phyloP scores from a whole-genome alignment of 2,329 filamentous ascomycete genomes.

The Neonectria ditissima region DNA sequence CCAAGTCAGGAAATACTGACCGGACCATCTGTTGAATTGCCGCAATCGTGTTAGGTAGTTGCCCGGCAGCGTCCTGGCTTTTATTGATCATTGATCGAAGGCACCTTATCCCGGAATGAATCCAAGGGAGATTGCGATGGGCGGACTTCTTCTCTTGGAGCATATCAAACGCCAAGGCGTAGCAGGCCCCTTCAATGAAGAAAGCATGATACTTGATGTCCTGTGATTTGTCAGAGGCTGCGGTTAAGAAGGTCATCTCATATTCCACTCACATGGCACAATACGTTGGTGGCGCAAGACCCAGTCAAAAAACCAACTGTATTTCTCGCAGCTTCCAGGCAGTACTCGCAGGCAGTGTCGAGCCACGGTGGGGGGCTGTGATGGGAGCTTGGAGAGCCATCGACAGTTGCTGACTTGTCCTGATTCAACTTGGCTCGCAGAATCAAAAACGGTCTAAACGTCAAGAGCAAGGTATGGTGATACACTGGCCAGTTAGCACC shows the following conservation, averaged over 20 bases:
- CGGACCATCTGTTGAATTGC: conserved; percentile 48
- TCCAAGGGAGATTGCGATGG: conserved; percentile 55
- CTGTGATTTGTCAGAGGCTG: conserved; percentile 41
- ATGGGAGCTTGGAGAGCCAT: conserved; percentile 19
- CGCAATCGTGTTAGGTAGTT: conserved; percentile 41
- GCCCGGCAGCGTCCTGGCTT: conserved; percentile 33
- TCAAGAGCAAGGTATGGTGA: conserved; percentile 56
- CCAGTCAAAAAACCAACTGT: conserved; percentile 55
- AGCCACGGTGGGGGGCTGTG: conserved; percentile 51
- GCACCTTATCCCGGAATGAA: conserved; percentile 52
- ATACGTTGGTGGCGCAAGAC: conserved; percentile 53
- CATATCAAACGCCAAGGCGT: conserved; percentile 57
- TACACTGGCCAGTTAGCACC: conserved; percentile 50
- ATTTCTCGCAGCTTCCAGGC: conserved; percentile 54
- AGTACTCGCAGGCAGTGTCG: conserved; percentile 57
- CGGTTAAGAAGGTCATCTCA: no score
- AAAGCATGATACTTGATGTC: conserved; percentile 59
- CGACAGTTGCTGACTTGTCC: conserved; percentile 37
- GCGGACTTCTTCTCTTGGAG: conserved; percentile 53
- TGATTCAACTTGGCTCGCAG: conserved; percentile 56
- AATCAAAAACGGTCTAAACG: conserved; percentile 58
- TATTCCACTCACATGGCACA: conserved; percentile 51
- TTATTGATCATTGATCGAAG: conserved; percentile 50
- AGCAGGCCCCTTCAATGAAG: conserved; percentile 56
- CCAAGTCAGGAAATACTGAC: conserved; percentile 43